These are phyloP conservation scores for Gracilaria vermiculophylla DNA, from an alignment of 23 red algal species.

Conservation along the genomic window DNA sequence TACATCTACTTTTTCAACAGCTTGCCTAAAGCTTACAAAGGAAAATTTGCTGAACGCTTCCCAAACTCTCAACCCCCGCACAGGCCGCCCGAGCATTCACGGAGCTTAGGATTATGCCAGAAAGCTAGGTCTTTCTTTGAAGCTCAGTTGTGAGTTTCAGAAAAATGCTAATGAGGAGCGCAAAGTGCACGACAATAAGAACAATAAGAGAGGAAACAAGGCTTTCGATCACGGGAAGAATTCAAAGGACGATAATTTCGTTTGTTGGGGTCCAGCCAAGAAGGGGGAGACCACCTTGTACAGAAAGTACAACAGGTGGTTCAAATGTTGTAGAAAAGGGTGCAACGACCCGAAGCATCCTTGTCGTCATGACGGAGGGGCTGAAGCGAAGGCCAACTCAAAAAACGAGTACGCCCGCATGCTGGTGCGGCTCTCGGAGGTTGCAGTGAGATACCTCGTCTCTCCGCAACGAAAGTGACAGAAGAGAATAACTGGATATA, in stretches of 20 bases:
- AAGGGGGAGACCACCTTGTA: not conserved
- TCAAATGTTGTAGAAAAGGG: not conserved
- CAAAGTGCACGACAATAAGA: not conserved
- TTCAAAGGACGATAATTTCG: not conserved
- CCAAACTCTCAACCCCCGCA: not conserved
- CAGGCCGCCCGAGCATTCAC: conserved; percentile 3
- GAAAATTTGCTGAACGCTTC: conserved; percentile 14
- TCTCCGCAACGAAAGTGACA: not conserved
- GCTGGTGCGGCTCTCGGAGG: not conserved
- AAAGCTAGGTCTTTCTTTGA: not conserved
- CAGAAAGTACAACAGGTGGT: conserved; percentile 10
- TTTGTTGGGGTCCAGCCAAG: conserved; percentile 23
- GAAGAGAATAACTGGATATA: conserved; percentile 3
- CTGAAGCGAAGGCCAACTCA: not conserved
- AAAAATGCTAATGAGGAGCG: not conserved
- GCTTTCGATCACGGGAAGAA: not conserved
- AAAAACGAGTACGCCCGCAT: not conserved
- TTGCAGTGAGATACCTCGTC: not conserved
- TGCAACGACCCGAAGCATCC: not conserved
- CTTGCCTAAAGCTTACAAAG: not conserved
- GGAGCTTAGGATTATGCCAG: conserved; percentile 11
- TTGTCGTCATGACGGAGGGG: not conserved
- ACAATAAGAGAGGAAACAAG: not conserved
- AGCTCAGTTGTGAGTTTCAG: not conserved
- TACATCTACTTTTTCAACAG: conserved; percentile 19